Base-by-base conservation (phyloP, 2,329 filamentous ascomycete species). In the Talaromyces sp. region DNA sequence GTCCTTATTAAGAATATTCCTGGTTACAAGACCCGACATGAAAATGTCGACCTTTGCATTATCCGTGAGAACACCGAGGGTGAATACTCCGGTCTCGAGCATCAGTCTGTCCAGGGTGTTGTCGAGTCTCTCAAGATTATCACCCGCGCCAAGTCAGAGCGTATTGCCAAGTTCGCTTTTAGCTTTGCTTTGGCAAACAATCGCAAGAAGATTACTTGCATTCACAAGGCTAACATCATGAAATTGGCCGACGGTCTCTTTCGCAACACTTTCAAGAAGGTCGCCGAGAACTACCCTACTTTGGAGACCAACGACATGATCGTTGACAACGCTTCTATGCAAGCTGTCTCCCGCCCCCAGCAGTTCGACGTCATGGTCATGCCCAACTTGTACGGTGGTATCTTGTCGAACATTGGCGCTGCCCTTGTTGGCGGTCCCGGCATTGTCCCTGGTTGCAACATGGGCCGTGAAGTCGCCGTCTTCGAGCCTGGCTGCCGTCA, bases 171-270 rank as follows among this genome's bases (percentile, higher is more conserved):
- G 80, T 99, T 99, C 74, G 94, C 94, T 65, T 97, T 97, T 77
- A 88, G 89, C 74, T 99, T 99, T 73, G 94, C 94, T 60, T 88
- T 97, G 60, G 94, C 94, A 78, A 99, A 99, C 84, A 93, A 95
- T 85, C 87, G 94, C 75, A 93, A 95, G 84, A 97, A 97, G 89
- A 91, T 99, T 59, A 97, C 94, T 66, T 97, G 93, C 82, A 97
- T 99, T 75, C 94, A 99, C 88, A 99, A 99, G 85, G 94, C 94
- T 80, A 99, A 99, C 84, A 99, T 99, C 82, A 99, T 99, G 94
- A 99, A 99, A 85, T 84, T 99, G 60, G 93, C 92, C 75, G 94
- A 99, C 69, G 94, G 94, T 78, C 89, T 99, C 59, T 99, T 99
- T 90, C 89, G 94, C 76, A 93, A 87, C 81, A 97, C 94, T 67